These are phyloP conservation scores for Geotrichum reessii DNA, from an alignment of 1,139 yeast genomes.

Conservation along the genomic window DNA sequence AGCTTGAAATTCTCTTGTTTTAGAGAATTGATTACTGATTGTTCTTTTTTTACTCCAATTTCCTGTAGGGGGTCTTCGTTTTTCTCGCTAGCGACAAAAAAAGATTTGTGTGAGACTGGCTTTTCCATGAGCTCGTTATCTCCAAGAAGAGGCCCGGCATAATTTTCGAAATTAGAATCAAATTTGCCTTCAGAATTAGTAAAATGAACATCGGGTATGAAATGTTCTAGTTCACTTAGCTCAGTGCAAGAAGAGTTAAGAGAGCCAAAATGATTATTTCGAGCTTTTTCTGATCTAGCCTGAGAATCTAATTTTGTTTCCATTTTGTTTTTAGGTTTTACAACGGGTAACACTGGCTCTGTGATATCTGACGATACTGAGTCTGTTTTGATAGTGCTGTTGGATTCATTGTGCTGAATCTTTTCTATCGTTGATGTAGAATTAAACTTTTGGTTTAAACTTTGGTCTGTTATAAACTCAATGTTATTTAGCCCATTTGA, in stretches of 20 bases:
- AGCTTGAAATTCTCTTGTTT: conserved; percentile 23
- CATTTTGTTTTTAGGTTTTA: background rate
- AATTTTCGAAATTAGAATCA: too few relatives aligned
- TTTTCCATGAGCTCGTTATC: conserved; percentile 1
- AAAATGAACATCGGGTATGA: conserved; percentile 2
- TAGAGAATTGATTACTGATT: conserved; percentile 18
- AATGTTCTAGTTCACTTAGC: conserved; percentile 12
- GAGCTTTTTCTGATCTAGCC: background rate
- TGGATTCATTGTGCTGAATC: background rate
- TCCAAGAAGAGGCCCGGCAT: too few relatives aligned
- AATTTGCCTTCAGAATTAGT: background rate
- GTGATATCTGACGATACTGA: background rate
- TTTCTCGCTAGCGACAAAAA: background rate
- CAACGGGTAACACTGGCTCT: background rate
- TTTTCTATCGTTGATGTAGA: background rate
- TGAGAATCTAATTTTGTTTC: background rate
- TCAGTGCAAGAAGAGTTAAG: conserved; percentile 8
- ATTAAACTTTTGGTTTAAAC: background rate
- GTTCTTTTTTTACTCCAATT: conserved; percentile 14
- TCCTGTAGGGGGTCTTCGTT: background rate
- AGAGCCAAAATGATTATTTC: conserved; percentile 1
- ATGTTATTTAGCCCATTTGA: background rate
- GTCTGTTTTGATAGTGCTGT: background rate
- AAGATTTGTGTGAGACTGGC: background rate
- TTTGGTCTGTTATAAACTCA: background rate